Evolutionary conservation across 2,329 filamentous ascomycete species (phyloP), one percentile per base, ranked within the genome.

Genomic region (Trichoderma sp.): DNA sequence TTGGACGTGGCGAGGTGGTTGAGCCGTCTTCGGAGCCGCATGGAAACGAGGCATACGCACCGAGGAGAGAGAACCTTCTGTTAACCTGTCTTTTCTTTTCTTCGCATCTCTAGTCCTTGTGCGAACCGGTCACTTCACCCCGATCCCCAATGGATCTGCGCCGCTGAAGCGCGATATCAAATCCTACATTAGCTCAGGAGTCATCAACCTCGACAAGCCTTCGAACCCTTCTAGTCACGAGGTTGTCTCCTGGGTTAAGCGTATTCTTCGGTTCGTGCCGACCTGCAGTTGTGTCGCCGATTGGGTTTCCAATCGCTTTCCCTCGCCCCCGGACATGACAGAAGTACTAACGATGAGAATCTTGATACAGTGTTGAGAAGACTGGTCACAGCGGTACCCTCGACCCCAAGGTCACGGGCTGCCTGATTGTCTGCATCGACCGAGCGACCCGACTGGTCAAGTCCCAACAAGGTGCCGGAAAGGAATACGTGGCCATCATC

Each of bases 161-260:
- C 95, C 95, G 64, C 83, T 96, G 76, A 93, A 92, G 81, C 91
- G 95, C 79, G 94, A 98, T 78, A 86, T 99, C 76, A 97, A 97
- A 85, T 93, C 91, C 69, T 99, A 98, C 82, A 89, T 99, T 77
- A 94, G 91, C 78, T 96, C 92, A 69, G 95, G 95, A 81, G 94
- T 99, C 66, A 98, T 99, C 81, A 99, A 99, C 83, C 89, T 97
- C 72, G 78, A 80, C 70, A 80, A 80, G 83, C 95, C 94, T 65
- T 96, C 93, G 61, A 99, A 99, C 83, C 94, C 94, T 63, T 97
- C 93, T 71, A 95, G 90, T 75, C 95, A 99, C 85, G 95, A 99
- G 84, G 95, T 99, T 71, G 95, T 99, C 75, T 94, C 95, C 71
- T 99, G 95, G 95, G 91, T 98, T 73, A 99, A 99, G 89, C 90